These are phyloP conservation scores for Penicillium waksmanii DNA, from an alignment of 495 filamentous ascomycete species.

Conservation along the genomic window DNA sequence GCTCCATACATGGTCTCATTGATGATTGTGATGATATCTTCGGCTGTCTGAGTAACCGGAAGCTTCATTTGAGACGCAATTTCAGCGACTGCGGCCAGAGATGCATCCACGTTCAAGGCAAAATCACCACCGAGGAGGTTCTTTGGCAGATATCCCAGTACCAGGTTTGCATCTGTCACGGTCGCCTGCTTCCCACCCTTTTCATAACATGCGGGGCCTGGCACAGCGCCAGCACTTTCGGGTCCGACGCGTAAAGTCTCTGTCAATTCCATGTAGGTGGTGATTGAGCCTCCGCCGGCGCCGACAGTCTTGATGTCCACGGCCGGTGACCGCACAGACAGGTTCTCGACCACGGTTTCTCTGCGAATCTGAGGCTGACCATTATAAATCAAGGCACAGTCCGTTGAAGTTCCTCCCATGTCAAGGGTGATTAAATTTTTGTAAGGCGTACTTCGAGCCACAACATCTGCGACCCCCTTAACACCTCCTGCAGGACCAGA, in stretches of 20 bases:
- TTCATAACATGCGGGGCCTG: constrained; percentile 53
- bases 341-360: constrained; percentile 47
- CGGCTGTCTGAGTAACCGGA: constrained; percentile 44
- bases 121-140: constrained; percentile 51
- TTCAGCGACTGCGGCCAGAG: constrained; percentile 37
- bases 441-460: constrained; percentile 48
- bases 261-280: constrained; percentile 49
- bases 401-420: constrained; percentile 56
- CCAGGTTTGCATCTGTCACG: constrained; percentile 55
- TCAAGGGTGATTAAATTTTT: constrained; percentile 56
- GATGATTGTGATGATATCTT: constrained; percentile 51
- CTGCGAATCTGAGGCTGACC: constrained; percentile 50
- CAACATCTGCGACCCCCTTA: constrained; percentile 48
- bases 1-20: constrained; percentile 58
- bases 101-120: constrained; percentile 42
- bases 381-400: constrained; percentile 51
- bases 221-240: constrained; percentile 51
- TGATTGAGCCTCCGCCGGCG: constrained; percentile 53
- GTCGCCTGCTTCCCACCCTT: constrained; percentile 50
- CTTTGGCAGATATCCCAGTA: constrained; percentile 52
- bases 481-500: constrained; percentile 55
- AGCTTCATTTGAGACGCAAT: constrained; percentile 50
- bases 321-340: constrained; percentile 52
- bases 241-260: constrained; percentile 54
- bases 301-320: constrained; percentile 55